Base-by-base conservation (phyloP, 1,284 basidiomycete species). In the Papiliotrema nemorosa region DNA sequence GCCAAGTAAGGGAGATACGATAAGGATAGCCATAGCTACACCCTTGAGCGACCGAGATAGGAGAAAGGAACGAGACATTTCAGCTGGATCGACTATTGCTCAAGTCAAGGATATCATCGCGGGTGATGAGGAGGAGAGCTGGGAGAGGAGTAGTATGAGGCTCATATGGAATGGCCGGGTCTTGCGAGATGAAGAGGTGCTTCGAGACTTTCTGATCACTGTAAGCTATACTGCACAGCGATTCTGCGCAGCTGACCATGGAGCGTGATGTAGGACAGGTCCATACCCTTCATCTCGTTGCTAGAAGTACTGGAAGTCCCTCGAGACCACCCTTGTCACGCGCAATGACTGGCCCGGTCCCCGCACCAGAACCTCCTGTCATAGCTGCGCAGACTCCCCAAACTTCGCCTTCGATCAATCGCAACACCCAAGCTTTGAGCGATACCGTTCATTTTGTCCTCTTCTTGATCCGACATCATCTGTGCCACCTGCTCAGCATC, bases 381-480 rank as follows among this genome's bases (percentile, higher is more conserved):
- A n/a, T 29, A 24, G 13, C 44, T 10, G 35, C 18, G 6, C 35
- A n/a, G n/a, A n/a, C 35, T 18, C 20, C 50, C 2, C 10, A n/a
- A 7, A 36, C 39, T 25, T 20, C 39, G 33, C 3, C 20, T 45
- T 13, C 25, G 31, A 37, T 16, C 29, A 36, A 21, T 37, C 47
- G 41, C 12, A 47, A 33, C 27, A 49, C 26, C 12, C 44, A 55
- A 2, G 70, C 70, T 1, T 52, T 70, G 12, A 39, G 47, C 1
- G 71, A 73, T 46, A 58, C 62, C 2, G 54, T 69, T 0, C 71
- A 73, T 50, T 73, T 67, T 51, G 59, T 70, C 31, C 57, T 69
- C 24, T 73, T 73, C 56, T 51, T 57, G 0, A 53, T 65, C 9
- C 62, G 71, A 20, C 60, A 67, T 47, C 69, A 73, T 40, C 60